These are phyloP conservation scores for Cercospora berteroae DNA, from an alignment of 2,329 filamentous ascomycete genomes.

Conservation along the genomic window DNA sequence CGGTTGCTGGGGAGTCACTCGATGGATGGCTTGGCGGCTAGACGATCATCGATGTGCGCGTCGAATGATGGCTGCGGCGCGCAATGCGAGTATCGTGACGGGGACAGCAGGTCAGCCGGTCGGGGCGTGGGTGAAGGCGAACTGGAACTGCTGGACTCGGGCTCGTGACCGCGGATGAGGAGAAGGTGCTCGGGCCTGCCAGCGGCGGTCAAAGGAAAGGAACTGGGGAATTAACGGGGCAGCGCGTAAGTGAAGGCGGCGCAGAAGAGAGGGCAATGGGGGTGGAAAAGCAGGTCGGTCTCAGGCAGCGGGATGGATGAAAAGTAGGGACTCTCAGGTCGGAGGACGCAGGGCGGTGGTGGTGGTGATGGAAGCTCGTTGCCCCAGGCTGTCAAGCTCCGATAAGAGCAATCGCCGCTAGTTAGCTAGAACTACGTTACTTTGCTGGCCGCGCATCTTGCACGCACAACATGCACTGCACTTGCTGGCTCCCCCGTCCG, in stretches of 20 bases:
- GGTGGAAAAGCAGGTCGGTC: background rate
- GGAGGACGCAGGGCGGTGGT: background rate
- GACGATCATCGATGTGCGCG: conserved; percentile 1
- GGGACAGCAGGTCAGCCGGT: background rate
- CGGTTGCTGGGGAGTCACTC: conserved; percentile 1
- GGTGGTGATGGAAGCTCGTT: background rate
- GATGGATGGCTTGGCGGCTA: background rate
- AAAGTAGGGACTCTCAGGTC: background rate
- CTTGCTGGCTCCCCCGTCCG: background rate
- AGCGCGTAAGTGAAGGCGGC: conserved; percentile 4
- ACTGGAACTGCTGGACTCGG: background rate
- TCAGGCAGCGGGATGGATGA: background rate
- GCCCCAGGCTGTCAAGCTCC: background rate
- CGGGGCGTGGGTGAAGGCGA: background rate
- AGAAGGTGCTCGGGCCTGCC: background rate
- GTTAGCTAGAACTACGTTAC: background rate
- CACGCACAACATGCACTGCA: background rate
- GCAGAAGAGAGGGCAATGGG: background rate
- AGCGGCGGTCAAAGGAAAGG: conserved; percentile 2
- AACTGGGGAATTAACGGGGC: background rate
- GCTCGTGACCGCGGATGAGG: conserved; percentile 1
- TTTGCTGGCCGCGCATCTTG: background rate
- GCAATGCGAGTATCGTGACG: background rate
- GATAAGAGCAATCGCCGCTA: background rate
- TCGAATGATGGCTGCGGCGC: background rate